Conservation (phyloP, 805 yeast species). For the Metschnikowia reukaufii region DNA sequence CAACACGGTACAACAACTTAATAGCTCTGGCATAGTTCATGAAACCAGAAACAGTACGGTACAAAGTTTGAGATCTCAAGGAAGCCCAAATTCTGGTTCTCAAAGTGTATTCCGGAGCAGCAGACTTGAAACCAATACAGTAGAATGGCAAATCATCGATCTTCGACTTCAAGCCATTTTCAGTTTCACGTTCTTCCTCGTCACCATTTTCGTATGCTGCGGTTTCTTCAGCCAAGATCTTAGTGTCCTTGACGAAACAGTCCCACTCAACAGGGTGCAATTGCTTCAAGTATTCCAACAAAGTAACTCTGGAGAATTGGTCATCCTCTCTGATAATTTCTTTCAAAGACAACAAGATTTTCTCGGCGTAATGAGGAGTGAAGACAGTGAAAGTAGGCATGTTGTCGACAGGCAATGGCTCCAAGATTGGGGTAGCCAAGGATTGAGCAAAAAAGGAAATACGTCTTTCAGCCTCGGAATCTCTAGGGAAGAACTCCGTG, state of each 20-base stretch:
- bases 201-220: conserved; percentile 70
- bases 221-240: conserved; percentile 58
- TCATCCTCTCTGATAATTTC: conserved; percentile 79
- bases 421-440: conserved; percentile 96
- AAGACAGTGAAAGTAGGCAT: conserved; percentile 98
- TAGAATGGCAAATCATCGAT: conserved; percentile 56
- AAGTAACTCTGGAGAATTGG: conserved; percentile 55
- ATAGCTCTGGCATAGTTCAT: conserved; percentile 50
- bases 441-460: conserved; percentile 99
- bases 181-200: conserved; percentile 44
- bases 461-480: conserved; percentile 99
- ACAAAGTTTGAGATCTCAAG: conserved; percentile 47
- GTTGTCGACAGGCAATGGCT: conserved; percentile 98
- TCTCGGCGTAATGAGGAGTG: conserved; percentile 85
- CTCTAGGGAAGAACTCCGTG: conserved; percentile 94
- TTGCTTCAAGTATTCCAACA: conserved; percentile 56
- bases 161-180: conserved; percentile 73
- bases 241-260: conserved; percentile 57
- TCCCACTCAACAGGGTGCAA: conserved; percentile 58
- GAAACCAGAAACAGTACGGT: conserved; percentile 48
- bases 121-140: conserved; percentile 48
- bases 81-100: conserved; percentile 51
- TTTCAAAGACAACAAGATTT: conserved; percentile 68
- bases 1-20: conserved; percentile 47
- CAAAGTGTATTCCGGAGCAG: conserved; percentile 48